Evolutionary conservation across 345 rosid species (phyloP), one percentile per base, ranked within the genome.

Genomic region (Capsella bursapastoris): DNA sequence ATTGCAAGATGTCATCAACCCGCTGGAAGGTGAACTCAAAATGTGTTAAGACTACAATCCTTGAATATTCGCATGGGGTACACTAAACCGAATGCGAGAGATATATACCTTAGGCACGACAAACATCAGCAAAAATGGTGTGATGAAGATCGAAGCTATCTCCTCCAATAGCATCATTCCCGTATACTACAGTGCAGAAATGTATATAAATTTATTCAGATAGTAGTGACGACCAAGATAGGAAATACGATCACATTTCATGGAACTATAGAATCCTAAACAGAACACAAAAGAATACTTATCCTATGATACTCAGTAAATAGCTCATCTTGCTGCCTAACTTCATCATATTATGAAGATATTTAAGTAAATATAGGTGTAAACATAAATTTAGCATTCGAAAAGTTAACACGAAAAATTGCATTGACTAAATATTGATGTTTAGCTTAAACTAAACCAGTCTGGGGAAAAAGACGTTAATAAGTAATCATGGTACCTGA

Each of bases 121-220:
- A 78, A 96, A 90, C 75, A 92, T 34, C 66, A 96, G 97, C 82
- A 96, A 76, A 73, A 87, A 83, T 8, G 99, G 98, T 48, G 99
- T 96, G 69, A 96, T 88, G 84, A 96, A 92, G 75, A 96, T 92
- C 4, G 99, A 96, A 38, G 97, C 87, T 83, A 92, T 96, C 88
- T 96, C 99, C 84, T 96, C 99, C 4, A 96, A 87, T 72, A 92
- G 72, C 96, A 96, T 89, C 96, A 88, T 96, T 74, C 91, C 97
- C 72, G 97, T 92, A 66, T 89, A 96, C 99, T 96, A 85, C 88
- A 87, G 64, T 34, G 32, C 12, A 49, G 57, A 49, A 18, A 70
- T 14, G 56, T 47, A 22, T 7, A 8, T 37, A 58, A 35, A 16
- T 35, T 58, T 45, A 58, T 8, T 58, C 7, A 69, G 18, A 43